A percentile compares a stretch with the other conserved stretches of the same genome.
Conservation (phyloP, 228 moss, liverwort and hornwort species). For the Sphagnum fallax region DNA sequence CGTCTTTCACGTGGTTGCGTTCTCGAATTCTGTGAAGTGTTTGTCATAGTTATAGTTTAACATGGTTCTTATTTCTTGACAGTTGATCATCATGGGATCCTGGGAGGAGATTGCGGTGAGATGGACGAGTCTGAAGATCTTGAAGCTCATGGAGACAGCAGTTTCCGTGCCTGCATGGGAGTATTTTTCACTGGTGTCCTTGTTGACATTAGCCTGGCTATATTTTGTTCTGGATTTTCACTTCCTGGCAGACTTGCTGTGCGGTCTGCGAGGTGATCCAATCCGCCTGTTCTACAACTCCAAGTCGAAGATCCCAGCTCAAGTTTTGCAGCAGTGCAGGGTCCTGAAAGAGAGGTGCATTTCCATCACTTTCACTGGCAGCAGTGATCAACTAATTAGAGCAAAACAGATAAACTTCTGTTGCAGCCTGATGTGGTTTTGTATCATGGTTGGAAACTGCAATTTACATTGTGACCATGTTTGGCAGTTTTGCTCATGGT, state of each 20-base stretch:
- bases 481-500: not conserved
- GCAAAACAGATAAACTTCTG: not conserved
- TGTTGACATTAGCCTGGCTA: constrained; percentile 31
- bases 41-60: too few species aligned
- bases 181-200: constrained; percentile 36
- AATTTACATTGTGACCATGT: not conserved
- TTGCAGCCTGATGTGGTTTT: not conserved
- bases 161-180: constrained; percentile 62
- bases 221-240: constrained; percentile 67
- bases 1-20: too few species aligned
- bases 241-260: constrained; percentile 66
- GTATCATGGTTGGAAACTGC: not conserved
- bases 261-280: constrained; percentile 61
- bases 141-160: constrained; percentile 42
- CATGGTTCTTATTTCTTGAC: too few species aligned
- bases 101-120: constrained; percentile 21
- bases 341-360: constrained; percentile 52
- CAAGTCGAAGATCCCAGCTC: constrained; percentile 37
- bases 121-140: constrained; percentile 46
- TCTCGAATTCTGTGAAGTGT: too few species aligned
- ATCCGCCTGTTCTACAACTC: constrained; percentile 47
- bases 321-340: constrained; percentile 61
- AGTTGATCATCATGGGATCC: constrained; percentile 16
- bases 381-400: not conserved
- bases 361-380: not conserved